Evolutionary conservation across 441 rosid genomes (phyloP), one percentile per base, ranked within the genome.

Genomic region (Pelargonium fulgidum): DNA sequence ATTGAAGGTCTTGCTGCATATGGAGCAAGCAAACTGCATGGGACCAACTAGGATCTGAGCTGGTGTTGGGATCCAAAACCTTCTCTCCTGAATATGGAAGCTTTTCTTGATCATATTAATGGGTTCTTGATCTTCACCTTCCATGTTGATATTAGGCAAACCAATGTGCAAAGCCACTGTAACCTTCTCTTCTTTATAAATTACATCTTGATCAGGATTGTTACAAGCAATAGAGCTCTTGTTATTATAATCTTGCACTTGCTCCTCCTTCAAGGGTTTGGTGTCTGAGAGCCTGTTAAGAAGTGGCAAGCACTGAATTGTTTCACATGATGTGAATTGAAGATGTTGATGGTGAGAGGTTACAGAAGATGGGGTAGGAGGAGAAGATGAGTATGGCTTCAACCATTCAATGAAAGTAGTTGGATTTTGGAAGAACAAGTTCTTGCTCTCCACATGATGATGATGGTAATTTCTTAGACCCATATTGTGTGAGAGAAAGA

Each of bases 331-430:
- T 0, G 84, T 1, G 1, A 22, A 22, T 66, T 4, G 79, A 65
- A 2, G 68, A 22, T 0, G 75, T 52, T 1, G 82, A 56, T 4
- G 24, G 24, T 22, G 24, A 22, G 24, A 22, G 24, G 24, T 1
- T 22, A 22, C 24, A 22, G 24, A 1, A 22, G 83, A 7, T 14
- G 75, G 54, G 4, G 89, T 22, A 22, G 24, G 24, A 22, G 24
- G 24, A 22, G 24, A 22, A 22, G 24, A 22, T 22, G 24, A 22
- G 24, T 22, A 22, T 48, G 98, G 89, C 73, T 89, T 86, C 65
- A 93, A 93, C 96, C 97, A 93, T 85, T 93, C 97, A 74, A 91
- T 87, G 86, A 93, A 89, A 22, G 0, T 22, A 80, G 84, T 76
- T 54, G 88, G 85, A 50, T 92, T 68, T 72, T 82, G 78, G 20